Percentiles rank a stretch among this genome's conserved stretches.
Conservation (phyloP, 305 asterid genomes). For the Rubia peregrina region DNA sequence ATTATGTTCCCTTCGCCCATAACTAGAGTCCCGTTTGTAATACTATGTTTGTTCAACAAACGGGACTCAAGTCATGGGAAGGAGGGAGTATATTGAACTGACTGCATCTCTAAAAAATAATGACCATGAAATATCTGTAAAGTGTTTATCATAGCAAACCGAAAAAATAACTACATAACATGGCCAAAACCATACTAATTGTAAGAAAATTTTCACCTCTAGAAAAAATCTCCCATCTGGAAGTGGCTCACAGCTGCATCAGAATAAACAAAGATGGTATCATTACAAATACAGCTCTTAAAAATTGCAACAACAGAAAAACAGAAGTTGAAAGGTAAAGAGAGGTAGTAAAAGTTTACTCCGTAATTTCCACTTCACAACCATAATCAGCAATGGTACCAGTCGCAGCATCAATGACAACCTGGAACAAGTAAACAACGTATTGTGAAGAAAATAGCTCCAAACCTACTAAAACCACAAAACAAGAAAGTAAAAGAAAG, state of each 20-base stretch:
- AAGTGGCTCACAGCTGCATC: slow-evolving; percentile 96
- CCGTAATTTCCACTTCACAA: slow-evolving; percentile 96
- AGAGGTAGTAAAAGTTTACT: slow-evolving; percentile 43
- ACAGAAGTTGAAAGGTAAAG: not conserved
- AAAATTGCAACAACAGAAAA: slow-evolving; percentile 3
- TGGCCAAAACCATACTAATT: not conserved
- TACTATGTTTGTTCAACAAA: no score
- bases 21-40: no score
- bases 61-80: no score
- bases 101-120: not conserved
- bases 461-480: not conserved
- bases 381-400: slow-evolving; percentile 82
- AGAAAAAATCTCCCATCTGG: slow-evolving; percentile 97
- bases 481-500: not conserved
- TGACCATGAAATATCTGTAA: not conserved
- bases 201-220: slow-evolving; percentile 49
- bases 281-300: not conserved
- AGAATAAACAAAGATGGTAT: slow-evolving; percentile 19
- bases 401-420: slow-evolving; percentile 54
- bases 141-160: slow-evolving; percentile 7
- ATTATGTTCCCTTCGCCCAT: no score
- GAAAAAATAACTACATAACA: not conserved
- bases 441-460: not conserved
- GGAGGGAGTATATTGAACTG: not conserved
- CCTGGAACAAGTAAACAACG: slow-evolving; percentile 41